A percentile compares a stretch with the other conserved stretches of the same genome.
Conservation (phyloP, 2,329 filamentous ascomycete species). For the Colletotrichum viniferum region DNA sequence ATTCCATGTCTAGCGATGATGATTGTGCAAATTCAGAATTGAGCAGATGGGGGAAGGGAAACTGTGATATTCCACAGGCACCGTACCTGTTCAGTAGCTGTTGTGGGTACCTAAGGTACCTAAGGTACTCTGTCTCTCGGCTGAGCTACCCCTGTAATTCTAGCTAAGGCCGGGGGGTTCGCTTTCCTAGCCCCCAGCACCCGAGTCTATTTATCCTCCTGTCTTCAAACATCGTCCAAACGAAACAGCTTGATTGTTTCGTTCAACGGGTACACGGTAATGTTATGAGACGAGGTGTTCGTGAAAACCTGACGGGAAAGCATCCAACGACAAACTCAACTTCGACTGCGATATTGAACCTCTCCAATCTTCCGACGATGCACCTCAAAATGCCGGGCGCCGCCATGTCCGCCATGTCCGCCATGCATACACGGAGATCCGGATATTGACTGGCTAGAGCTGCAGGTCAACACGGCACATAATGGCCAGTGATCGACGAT, state of each 20-base stretch:
- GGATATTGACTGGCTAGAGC: not conserved
- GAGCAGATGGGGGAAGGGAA: not conserved
- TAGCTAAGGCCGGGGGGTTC: not conserved
- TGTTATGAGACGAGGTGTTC: not conserved
- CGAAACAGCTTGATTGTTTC: not conserved
- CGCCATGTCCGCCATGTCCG: not conserved
- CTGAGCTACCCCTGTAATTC: not conserved
- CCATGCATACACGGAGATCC: not conserved
- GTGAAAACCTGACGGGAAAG: not conserved
- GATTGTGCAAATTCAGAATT: not conserved
- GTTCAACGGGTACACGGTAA: not conserved
- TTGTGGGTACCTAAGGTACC: not conserved
- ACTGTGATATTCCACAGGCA: not conserved
- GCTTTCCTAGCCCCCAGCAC: not conserved
- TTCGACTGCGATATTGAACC: not conserved
- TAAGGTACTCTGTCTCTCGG: not conserved
- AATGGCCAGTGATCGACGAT: not conserved
- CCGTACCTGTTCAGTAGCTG: not conserved
- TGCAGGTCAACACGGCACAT: not conserved
- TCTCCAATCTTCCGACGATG: not conserved
- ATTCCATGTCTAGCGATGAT: not conserved
- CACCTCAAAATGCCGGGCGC: not conserved
- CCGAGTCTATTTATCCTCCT: not conserved
- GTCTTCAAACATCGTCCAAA: not conserved
- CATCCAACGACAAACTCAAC: not conserved